Evolutionary conservation across 164 flowering plant species (phyloP).

Genomic region (Vitis vinifera): ASM3070453v1 NC_081821.1:2088001-2088500

Average conservation of each 20-base stretch:
- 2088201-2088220: constrained; percentile 58
- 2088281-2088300: constrained; percentile 43
- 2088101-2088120: constrained; percentile 53
- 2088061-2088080: constrained; percentile 76
- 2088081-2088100: constrained; percentile 49
- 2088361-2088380: constrained; percentile 56
- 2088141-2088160: constrained; percentile 54
- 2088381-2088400: constrained; percentile 55
- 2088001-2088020: constrained; percentile 32
- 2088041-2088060: constrained; percentile 58
- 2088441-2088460: constrained; percentile 54
- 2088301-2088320: constrained; percentile 66
- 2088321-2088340: constrained; percentile 66
- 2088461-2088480: constrained; percentile 52
- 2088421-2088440: constrained; percentile 51
- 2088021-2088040: constrained; percentile 47
- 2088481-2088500: constrained; percentile 52
- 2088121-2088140: constrained; percentile 51
- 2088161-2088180: constrained; percentile 53
- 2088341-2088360: constrained; percentile 63
- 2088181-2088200: constrained; percentile 64
- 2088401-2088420: constrained; percentile 63
- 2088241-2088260: constrained; percentile 69
- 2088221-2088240: constrained; percentile 34
- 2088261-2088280: constrained; percentile 72